Conservation (phyloP, 179 eudicot species). For the Patellifolia procumbens region DNA sequence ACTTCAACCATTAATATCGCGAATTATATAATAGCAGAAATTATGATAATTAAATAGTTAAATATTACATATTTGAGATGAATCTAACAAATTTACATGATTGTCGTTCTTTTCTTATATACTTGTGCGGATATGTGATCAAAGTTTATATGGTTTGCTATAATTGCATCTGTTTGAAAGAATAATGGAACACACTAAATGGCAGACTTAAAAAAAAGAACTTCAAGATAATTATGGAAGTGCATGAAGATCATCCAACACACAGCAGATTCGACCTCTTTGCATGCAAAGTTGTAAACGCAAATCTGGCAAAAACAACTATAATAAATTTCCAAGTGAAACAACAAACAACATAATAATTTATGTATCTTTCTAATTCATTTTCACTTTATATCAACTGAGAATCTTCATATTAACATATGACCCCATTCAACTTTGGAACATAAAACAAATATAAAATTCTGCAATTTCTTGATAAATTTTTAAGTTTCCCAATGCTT, state of each 20-base stretch:
- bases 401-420: conserved; percentile 13
- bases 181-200: too few species aligned
- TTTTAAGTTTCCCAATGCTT: conserved; percentile 21
- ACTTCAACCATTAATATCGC: too few species aligned
- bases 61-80: too few species aligned
- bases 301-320: not conserved
- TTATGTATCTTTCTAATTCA: not conserved
- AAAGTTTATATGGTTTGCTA: too few species aligned
- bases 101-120: too few species aligned
- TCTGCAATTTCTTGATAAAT: not conserved
- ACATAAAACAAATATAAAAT: conserved; percentile 11
- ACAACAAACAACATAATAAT: not conserved
- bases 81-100: too few species aligned
- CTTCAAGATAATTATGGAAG: not conserved
- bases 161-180: too few species aligned
- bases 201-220: too few species aligned
- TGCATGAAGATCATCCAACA: not conserved
- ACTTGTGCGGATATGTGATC: too few species aligned
- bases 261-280: not conserved
- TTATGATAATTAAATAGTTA: too few species aligned
- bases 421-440: conserved; percentile 14
- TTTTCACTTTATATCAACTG: not conserved
- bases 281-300: not conserved
- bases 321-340: not conserved
- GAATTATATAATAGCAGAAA: too few species aligned